Evolutionary conservation across 2,329 filamentous ascomycete genomes (phyloP).

Genomic region (Apiospora koreana): DNA sequence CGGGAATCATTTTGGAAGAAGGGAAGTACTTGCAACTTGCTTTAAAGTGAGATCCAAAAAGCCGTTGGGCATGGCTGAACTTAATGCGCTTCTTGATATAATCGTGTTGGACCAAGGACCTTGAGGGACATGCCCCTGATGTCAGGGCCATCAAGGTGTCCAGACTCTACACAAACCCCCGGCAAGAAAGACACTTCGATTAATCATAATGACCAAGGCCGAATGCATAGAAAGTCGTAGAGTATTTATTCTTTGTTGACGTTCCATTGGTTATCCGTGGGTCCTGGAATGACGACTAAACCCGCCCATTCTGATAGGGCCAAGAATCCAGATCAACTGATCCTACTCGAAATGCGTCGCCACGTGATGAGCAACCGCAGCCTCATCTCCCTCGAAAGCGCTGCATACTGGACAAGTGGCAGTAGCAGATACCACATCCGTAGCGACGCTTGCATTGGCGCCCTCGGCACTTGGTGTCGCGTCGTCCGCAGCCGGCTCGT

Average conservation of each 20-base stretch:
- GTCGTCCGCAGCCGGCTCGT: constrained; percentile 18
- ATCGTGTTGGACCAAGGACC: neutral
- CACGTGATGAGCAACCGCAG: constrained; percentile 68
- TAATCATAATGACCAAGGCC: neutral
- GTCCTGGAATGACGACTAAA: too few species aligned
- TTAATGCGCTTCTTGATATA: neutral
- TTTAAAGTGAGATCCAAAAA: neutral
- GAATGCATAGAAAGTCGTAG: neutral
- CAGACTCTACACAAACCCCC: neutral
- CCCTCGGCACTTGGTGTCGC: constrained; percentile 14
- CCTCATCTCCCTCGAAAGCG: constrained; percentile 67
- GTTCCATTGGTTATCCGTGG: neutral
- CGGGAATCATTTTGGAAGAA: constrained; percentile 16
- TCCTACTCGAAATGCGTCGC: constrained; percentile 53
- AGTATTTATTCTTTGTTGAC: neutral
- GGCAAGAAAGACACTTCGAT: neutral
- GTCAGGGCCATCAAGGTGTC: constrained; percentile 12
- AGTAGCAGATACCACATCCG: constrained; percentile 31
- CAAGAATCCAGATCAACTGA: neutral
- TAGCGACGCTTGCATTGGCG: constrained; percentile 14
- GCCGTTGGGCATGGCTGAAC: neutral
- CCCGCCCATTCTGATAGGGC: neutral
- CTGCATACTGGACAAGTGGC: constrained; percentile 65
- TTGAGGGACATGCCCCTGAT: constrained; percentile 8
- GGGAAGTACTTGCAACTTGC: neutral